Percentiles rank a stretch among this genome's conserved stretches.
Conservation (phyloP, 2,329 filamentous ascomycete genomes). For the Acrocalymma vagum region DNA sequence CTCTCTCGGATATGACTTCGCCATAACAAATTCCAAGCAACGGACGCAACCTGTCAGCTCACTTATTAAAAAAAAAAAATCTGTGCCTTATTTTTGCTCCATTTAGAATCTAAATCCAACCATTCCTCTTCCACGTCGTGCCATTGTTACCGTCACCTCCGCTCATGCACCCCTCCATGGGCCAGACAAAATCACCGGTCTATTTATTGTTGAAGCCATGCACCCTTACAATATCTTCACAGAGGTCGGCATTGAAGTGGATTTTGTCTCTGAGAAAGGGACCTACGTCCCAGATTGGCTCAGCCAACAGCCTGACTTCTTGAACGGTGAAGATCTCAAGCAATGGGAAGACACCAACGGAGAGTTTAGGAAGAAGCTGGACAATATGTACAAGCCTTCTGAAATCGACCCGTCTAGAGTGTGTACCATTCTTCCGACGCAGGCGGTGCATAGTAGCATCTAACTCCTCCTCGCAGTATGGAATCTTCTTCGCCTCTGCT, state of each 20-base stretch:
- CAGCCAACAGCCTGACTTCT: constrained; percentile 51
- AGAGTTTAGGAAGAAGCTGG: constrained; percentile 57
- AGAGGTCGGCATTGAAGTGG: constrained; percentile 55
- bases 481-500: constrained; percentile 52
- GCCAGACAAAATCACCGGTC: no score
- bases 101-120: no score
- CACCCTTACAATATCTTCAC: constrained; percentile 56
- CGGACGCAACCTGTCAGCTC: no score
- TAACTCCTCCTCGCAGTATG: constrained; percentile 16
- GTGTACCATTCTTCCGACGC: constrained; percentile 7
- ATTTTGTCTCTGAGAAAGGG: constrained; percentile 56
- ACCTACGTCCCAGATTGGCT: constrained; percentile 55
- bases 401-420: constrained; percentile 38
- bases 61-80: no score
- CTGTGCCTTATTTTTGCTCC: no score
- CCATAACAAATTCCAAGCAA: no score
- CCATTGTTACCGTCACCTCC: no score
- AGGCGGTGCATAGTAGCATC: no score
- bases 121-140: no score
- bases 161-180: no score
- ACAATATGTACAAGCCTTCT: constrained; percentile 50
- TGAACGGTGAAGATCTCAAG: constrained; percentile 49
- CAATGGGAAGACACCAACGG: constrained; percentile 52
- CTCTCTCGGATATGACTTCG: no score
- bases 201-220: constrained; percentile 59